A percentile compares a stretch with the other conserved stretches of the same genome.
Evolutionary conservation across 1,139 yeast genomes (phyloP).

Genomic region (Lizanozyma gosingica): DNA sequence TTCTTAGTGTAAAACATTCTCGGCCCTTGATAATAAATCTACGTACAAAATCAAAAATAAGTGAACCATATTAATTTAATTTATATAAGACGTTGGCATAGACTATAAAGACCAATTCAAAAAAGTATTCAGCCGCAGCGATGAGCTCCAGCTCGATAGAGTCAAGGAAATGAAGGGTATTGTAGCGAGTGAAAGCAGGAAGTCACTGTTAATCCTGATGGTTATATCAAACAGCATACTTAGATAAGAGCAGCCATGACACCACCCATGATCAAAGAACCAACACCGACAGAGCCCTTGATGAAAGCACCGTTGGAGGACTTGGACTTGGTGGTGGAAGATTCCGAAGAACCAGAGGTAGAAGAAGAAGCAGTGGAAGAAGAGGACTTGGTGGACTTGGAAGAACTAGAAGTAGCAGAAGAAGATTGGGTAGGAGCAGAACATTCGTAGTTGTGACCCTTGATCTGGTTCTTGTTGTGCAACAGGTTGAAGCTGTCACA

Average conservation of each 20-base stretch:
- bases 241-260: slow-evolving; percentile 18
- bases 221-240: slow-evolving; percentile 14
- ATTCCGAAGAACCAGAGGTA: slow-evolving; percentile 13
- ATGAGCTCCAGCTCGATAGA: too few species aligned
- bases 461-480: slow-evolving; percentile 24
- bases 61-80: too few species aligned
- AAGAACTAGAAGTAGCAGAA: slow-evolving; percentile 7
- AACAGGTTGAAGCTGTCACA: slow-evolving; percentile 28
- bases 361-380: slow-evolving; percentile 15
- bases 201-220: slow-evolving; percentile 16
- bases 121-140: too few species aligned
- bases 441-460: slow-evolving; percentile 41
- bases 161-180: background rate
- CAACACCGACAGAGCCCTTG: slow-evolving; percentile 13
- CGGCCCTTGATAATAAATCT: too few species aligned
- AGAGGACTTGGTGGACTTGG: slow-evolving; percentile 8
- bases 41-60: too few species aligned
- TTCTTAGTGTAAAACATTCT: too few species aligned
- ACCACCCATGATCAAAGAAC: slow-evolving; percentile 17
- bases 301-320: slow-evolving; percentile 9
- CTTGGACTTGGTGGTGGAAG: slow-evolving; percentile 14
- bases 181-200: slow-evolving; percentile 8
- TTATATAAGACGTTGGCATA: too few species aligned
- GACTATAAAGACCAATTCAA: too few species aligned
- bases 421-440: slow-evolving; percentile 21